Evolutionary conservation across 2,329 filamentous ascomycete species (phyloP).

Genomic region (Alternaria sp.): DNA sequence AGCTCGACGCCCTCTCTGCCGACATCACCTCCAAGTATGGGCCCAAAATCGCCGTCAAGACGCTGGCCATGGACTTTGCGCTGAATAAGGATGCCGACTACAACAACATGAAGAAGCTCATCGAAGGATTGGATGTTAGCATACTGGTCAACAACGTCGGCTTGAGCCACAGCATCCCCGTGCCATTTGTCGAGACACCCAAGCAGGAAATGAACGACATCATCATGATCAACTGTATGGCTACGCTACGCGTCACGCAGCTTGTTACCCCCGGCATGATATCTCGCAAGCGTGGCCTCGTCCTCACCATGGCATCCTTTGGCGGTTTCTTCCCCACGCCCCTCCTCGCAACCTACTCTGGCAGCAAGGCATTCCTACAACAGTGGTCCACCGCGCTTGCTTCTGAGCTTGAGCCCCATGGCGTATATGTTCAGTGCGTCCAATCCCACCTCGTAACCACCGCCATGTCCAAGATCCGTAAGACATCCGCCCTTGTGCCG

Average conservation of each 20-base stretch:
- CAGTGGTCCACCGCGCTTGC: conserved; percentile 91
- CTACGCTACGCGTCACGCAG: conserved; percentile 87
- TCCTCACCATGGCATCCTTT: conserved; percentile 97
- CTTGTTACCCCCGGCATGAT: conserved; percentile 85
- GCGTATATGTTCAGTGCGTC: conserved; percentile 89
- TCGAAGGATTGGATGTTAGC: conserved; percentile 79
- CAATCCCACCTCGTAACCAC: conserved; percentile 93
- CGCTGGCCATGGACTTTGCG: conserved; percentile 90
- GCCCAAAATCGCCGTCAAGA: conserved; percentile 72
- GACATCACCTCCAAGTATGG: conserved; percentile 78
- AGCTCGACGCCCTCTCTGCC: conserved; percentile 78
- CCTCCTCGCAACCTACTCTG: conserved; percentile 92
- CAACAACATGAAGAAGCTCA: conserved; percentile 70
- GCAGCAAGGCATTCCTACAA: conserved; percentile 97
- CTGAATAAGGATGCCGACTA: conserved; percentile 83
- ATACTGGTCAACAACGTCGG: conserved; percentile 98
- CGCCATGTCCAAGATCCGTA: conserved; percentile 95
- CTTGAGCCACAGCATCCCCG: conserved; percentile 90
- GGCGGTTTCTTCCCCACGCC: conserved; percentile 92
- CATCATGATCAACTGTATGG: conserved; percentile 93
- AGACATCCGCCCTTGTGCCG: conserved; percentile 78
- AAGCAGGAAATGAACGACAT: conserved; percentile 86
- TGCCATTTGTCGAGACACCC: conserved; percentile 82
- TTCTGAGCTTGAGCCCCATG: conserved; percentile 79
- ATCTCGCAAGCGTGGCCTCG: conserved; percentile 82